phyloP scores from a whole-genome alignment of 352 stramenopile species.

The Elongisporangium prolatum region DNA sequence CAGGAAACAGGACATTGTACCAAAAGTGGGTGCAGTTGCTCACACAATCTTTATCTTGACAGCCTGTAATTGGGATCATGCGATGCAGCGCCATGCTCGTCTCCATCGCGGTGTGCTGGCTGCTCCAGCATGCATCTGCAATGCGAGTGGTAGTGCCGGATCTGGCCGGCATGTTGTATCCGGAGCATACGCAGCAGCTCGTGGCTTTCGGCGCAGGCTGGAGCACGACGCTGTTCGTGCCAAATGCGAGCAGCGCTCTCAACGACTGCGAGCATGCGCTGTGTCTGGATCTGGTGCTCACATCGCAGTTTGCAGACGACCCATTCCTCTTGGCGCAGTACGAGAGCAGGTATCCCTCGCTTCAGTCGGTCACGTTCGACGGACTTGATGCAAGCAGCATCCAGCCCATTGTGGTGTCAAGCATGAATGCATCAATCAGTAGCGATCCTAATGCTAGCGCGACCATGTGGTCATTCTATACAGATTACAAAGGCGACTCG shows the following conservation, averaged over 20 bases:
- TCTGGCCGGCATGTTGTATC: conserved; percentile 28
- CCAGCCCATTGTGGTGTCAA: conserved; percentile 11
- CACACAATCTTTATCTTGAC: background rate
- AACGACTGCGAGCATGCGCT: conserved; percentile 6
- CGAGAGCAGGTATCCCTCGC: conserved; percentile 8
- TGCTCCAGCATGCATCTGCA: background rate
- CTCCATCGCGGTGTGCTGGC: background rate
- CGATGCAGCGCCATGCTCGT: background rate
- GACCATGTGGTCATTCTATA: conserved; percentile 28
- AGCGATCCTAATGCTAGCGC: background rate
- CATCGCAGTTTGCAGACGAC: conserved; percentile 18
- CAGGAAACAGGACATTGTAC: background rate
- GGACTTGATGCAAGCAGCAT: conserved; percentile 3
- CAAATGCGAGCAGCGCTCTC: background rate
- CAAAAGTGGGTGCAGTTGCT: background rate
- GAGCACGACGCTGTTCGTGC: background rate
- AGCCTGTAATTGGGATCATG: background rate
- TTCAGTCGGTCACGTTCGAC: conserved; percentile 26
- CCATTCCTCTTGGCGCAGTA: conserved; percentile 26
- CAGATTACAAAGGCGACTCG: background rate
- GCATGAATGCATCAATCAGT: background rate
- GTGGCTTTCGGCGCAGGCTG: background rate
- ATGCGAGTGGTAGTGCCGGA: conserved; percentile 13
- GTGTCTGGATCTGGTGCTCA: conserved; percentile 25
- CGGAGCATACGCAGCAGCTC: conserved; percentile 6